phyloP scores from a whole-genome alignment of 192 early-diverging fungal genomes.

The Geranomyces michiganensis region DNA sequence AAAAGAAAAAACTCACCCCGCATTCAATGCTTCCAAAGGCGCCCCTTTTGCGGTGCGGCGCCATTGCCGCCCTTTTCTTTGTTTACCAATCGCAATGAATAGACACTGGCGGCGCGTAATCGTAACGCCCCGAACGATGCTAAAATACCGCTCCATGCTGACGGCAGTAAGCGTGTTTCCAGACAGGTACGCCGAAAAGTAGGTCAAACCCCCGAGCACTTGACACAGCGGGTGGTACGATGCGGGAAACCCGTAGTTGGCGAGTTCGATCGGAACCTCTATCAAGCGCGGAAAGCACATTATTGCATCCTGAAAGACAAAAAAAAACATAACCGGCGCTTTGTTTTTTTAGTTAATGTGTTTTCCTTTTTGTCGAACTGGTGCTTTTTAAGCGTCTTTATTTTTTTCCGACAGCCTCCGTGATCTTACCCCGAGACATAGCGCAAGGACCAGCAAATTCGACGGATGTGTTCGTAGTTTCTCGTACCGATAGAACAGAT shows the following conservation, averaged over 20 bases:
- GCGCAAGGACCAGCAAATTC: slow-evolving; percentile 3
- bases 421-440: slow-evolving; percentile 1
- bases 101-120: not conserved
- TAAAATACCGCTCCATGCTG: slow-evolving; percentile 11
- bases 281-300: slow-evolving; percentile 2
- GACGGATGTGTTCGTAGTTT: slow-evolving; percentile 1
- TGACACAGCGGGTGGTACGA: slow-evolving; percentile 11
- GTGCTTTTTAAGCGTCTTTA: too few species aligned
- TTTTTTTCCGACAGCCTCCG: not conserved
- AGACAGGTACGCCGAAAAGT: not conserved
- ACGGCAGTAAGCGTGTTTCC: not conserved
- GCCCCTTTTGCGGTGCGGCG: too few species aligned
- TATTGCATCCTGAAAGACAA: not conserved
- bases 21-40: too few species aligned
- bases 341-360: too few species aligned
- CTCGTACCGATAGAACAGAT: slow-evolving; percentile 6
- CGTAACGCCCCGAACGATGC: not conserved
- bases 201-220: not conserved
- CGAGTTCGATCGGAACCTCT: not conserved
- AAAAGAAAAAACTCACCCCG: too few species aligned
- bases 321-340: not conserved
- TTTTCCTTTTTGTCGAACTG: too few species aligned
- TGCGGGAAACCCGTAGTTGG: not conserved
- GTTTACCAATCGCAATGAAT: not conserved
- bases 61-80: not conserved